Percentiles rank a stretch among this genome's conserved stretches.
Conservation (phyloP, 768 basidiomycete genomes). For the Cystobasidium onofrii region DNA sequence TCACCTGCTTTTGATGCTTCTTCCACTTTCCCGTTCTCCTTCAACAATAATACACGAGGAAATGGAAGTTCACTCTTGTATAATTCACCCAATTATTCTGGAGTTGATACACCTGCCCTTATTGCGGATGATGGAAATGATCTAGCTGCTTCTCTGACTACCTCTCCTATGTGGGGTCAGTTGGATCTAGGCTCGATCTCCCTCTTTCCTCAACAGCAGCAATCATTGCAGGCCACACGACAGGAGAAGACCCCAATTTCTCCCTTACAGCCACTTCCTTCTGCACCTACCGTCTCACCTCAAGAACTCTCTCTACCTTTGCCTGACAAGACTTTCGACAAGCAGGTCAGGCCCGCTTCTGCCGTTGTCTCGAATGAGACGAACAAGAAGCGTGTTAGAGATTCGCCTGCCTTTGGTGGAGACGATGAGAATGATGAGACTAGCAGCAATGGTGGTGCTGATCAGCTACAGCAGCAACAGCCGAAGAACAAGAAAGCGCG, state of each 20-base stretch:
- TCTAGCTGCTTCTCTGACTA: not conserved
- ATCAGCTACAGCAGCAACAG: not conserved
- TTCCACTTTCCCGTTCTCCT: not conserved
- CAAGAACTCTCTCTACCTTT: conserved; percentile 15
- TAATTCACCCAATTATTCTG: not conserved
- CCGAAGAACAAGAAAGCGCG: not conserved
- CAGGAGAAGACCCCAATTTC: not conserved
- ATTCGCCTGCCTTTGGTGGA: not conserved
- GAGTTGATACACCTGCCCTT: conserved; percentile 23
- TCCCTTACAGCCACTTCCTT: not conserved
- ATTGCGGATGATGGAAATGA: conserved; percentile 14
- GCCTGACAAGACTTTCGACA: not conserved
- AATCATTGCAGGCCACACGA: not conserved
- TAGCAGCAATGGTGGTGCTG: not conserved
- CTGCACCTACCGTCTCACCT: conserved; percentile 13
- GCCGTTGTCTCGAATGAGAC: not conserved
- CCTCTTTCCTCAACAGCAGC: conserved; percentile 5
- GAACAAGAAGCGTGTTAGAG: not conserved
- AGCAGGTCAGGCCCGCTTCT: not conserved
- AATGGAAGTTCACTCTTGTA: not conserved
- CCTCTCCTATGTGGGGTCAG: conserved; percentile 25
- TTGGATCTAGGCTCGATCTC: conserved; percentile 12
- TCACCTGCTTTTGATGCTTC: conserved; percentile 2
- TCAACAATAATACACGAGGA: not conserved
- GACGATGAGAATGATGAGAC: not conserved